These are phyloP conservation scores for Sporisorium reilianum DNA, from an alignment of 1,284 basidiomycete genomes.

Conservation along the genomic window DNA sequence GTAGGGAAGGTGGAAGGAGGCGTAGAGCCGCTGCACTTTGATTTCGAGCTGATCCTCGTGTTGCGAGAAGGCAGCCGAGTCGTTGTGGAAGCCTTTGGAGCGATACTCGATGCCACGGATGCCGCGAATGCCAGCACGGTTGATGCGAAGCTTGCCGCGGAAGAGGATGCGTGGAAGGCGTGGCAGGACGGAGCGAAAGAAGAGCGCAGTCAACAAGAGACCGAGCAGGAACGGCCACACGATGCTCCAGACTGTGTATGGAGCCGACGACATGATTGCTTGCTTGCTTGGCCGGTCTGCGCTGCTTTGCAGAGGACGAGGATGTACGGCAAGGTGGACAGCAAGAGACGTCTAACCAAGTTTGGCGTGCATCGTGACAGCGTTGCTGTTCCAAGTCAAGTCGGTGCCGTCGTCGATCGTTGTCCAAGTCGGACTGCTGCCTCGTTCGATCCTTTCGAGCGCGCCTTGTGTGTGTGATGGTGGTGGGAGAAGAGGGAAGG, in stretches of 20 bases:
- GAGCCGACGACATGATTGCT: constrained; percentile 11
- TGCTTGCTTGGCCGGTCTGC: too few species aligned
- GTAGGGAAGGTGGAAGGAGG: constrained; percentile 38
- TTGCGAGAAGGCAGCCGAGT: constrained; percentile 33
- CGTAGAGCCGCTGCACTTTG: constrained; percentile 51
- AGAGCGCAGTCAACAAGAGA: constrained; percentile 42
- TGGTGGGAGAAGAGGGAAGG: not conserved
- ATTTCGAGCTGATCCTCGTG: constrained; percentile 47
- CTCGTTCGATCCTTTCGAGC: not conserved
- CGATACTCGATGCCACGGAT: constrained; percentile 61
- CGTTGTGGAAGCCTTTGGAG: constrained; percentile 51
- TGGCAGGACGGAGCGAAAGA: constrained; percentile 59
- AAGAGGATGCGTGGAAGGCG: constrained; percentile 57
- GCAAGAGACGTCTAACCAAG: not conserved
- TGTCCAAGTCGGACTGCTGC: not conserved
- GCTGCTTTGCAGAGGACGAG: not conserved
- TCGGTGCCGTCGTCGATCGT: not conserved
- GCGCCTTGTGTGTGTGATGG: not conserved
- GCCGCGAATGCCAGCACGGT: constrained; percentile 53
- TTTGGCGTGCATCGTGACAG: not conserved
- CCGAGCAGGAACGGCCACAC: constrained; percentile 32
- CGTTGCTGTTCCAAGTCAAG: not conserved
- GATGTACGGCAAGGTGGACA: not conserved
- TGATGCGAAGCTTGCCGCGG: constrained; percentile 55
- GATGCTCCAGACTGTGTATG: constrained; percentile 11